A percentile compares a stretch with the other conserved stretches of the same genome.
These are phyloP conservation scores for Leccinellum albellum DNA, from an alignment of 768 basidiomycete species.

Conservation along the genomic window DNA sequence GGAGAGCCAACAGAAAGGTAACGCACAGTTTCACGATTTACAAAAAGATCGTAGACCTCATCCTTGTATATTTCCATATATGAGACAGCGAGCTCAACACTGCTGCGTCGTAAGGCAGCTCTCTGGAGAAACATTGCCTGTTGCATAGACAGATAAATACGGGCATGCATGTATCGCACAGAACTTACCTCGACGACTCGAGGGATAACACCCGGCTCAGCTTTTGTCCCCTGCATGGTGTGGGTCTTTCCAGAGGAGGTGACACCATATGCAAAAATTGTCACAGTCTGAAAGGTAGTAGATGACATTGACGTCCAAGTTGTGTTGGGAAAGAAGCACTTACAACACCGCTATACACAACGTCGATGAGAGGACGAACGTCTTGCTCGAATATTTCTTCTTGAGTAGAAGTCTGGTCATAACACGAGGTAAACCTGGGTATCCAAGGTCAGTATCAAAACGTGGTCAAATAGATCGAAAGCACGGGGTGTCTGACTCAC, in stretches of 20 bases:
- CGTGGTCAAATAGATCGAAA: neutral
- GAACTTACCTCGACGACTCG: constrained; percentile 63
- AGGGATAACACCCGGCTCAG: constrained; percentile 83
- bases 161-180: neutral
- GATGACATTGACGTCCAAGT: neutral
- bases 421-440: constrained; percentile 68
- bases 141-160: neutral
- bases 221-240: constrained; percentile 81
- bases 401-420: constrained; percentile 66
- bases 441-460: neutral
- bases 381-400: constrained; percentile 75
- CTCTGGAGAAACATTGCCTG: constrained; percentile 59
- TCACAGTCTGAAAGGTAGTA: constrained; percentile 56
- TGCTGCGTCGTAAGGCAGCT: constrained; percentile 34
- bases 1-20: neutral
- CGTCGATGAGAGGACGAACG: constrained; percentile 72
- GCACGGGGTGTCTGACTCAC: constrained; percentile 35
- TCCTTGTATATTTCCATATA: constrained; percentile 94
- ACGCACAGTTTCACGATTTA: constrained; percentile 62
- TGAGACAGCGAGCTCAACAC: constrained; percentile 53
- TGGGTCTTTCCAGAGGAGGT: constrained; percentile 90
- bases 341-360: constrained; percentile 74
- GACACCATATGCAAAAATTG: constrained; percentile 88
- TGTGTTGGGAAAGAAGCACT: constrained; percentile 22
- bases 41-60: constrained; percentile 84